These are phyloP conservation scores for Juglanconis sp. DNA, from an alignment of 2,329 filamentous ascomycete genomes.

Conservation along the genomic window DNA sequence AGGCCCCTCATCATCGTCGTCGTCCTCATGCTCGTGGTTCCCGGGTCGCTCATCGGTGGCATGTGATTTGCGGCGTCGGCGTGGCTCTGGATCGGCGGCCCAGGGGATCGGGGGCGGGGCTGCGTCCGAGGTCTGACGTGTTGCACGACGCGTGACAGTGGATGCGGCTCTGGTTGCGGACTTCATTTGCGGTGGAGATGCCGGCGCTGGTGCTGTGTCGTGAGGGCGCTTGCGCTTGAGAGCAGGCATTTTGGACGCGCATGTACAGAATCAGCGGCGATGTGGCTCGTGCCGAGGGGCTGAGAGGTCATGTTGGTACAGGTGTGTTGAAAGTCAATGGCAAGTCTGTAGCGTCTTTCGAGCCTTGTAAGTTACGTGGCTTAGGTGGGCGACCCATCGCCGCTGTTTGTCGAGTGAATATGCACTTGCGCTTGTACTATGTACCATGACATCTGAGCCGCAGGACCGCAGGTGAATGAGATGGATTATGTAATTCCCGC, in stretches of 20 bases:
- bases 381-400: neutral
- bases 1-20: neutral
- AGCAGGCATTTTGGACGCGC: conserved; percentile 23
- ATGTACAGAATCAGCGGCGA: neutral
- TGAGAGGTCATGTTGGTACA: neutral
- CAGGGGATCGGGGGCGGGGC: conserved; percentile 30
- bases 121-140: conserved; percentile 29
- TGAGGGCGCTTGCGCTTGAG: conserved; percentile 30
- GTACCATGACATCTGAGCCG: too few species aligned
- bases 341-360: neutral
- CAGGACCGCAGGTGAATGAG: neutral
- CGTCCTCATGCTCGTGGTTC: neutral
- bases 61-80: conserved; percentile 23
- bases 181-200: neutral
- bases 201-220: conserved; percentile 11
- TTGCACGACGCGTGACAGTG: conserved; percentile 28
- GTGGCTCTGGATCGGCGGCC: conserved; percentile 28
- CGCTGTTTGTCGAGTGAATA: neutral
- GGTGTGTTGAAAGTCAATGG: neutral
- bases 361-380: neutral
- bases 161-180: neutral
- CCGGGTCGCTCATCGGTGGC: conserved; percentile 8
- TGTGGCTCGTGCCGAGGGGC: neutral
- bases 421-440: neutral
- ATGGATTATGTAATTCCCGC: neutral